Conservation (phyloP, 495 filamentous ascomycete genomes). For the Xylaria nigripes region DNA sequence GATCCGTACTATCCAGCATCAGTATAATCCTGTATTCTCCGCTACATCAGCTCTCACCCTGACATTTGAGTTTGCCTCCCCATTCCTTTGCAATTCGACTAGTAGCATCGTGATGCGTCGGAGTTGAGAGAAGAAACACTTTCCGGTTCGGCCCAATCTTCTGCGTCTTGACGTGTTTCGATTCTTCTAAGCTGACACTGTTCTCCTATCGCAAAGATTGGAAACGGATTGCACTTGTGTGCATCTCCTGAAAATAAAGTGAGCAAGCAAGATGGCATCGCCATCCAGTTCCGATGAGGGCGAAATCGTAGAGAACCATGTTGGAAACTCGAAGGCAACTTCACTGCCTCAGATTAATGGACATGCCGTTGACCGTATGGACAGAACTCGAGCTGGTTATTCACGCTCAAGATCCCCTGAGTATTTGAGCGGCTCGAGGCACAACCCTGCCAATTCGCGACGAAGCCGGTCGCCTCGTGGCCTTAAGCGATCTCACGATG, state of each 20-base stretch:
- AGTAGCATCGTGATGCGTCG: conserved; percentile 15
- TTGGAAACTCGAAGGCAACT: conserved; percentile 53
- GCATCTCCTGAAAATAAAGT: conserved; percentile 26
- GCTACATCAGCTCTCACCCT: background rate
- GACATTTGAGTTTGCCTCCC: background rate
- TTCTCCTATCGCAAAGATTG: conserved; percentile 18
- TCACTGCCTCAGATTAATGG: conserved; percentile 43
- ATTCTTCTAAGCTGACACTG: conserved; percentile 22
- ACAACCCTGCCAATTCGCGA: conserved; percentile 47
- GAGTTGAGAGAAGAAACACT: conserved; percentile 28
- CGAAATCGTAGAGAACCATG: conserved; percentile 71
- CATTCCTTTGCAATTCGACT: background rate
- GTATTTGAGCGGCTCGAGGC: conserved; percentile 66
- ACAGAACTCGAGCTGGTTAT: conserved; percentile 61
- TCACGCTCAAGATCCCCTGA: conserved; percentile 64
- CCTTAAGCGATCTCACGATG: conserved; percentile 61
- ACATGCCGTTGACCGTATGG: conserved; percentile 58
- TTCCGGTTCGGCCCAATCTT: conserved; percentile 44
- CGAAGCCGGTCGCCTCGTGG: conserved; percentile 46
- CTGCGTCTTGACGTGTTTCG: conserved; percentile 16
- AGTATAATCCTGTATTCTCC: background rate
- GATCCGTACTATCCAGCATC: background rate
- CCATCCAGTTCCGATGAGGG: conserved; percentile 65
- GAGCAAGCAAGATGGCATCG: conserved; percentile 36
- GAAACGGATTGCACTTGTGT: conserved; percentile 17